These are phyloP conservation scores for Rossbeevera mucosa DNA, from an alignment of 768 basidiomycete genomes.

Conservation along the genomic window DNA sequence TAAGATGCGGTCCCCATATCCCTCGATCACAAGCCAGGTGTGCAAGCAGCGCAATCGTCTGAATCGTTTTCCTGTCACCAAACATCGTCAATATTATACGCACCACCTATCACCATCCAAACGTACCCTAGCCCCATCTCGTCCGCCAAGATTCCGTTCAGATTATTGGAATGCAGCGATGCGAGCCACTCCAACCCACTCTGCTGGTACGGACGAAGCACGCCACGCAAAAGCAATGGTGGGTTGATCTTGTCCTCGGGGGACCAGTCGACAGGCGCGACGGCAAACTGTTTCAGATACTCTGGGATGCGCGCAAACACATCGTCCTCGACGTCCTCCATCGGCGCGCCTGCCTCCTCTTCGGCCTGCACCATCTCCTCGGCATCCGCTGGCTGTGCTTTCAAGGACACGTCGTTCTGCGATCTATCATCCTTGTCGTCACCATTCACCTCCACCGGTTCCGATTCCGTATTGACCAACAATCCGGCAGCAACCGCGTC, in stretches of 20 bases:
- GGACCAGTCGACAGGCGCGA: conserved; percentile 68
- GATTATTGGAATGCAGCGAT: conserved; percentile 71
- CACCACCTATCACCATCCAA: background rate
- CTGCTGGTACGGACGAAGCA: conserved; percentile 89
- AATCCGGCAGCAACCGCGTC: background rate
- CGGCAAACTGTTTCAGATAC: conserved; percentile 66
- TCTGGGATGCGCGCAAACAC: conserved; percentile 40
- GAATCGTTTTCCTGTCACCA: conserved; percentile 78
- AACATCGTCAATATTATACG: background rate
- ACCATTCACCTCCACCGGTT: background rate
- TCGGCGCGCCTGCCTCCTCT: conserved; percentile 18
- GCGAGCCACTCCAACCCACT: conserved; percentile 93
- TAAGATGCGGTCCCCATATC: conserved; percentile 90
- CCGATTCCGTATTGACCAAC: background rate
- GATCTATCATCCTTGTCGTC: background rate
- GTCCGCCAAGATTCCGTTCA: conserved; percentile 85
- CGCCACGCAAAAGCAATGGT: conserved; percentile 77
- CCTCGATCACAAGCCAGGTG: conserved; percentile 88
- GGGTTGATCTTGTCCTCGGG: conserved; percentile 52
- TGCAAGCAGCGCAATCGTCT: conserved; percentile 91
- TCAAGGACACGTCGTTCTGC: background rate
- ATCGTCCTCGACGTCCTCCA: conserved; percentile 37
- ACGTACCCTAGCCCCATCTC: conserved; percentile 93
- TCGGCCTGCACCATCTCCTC: background rate
- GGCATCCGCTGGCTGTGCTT: conserved; percentile 1